A percentile compares a stretch with the other conserved stretches of the same genome.
These are phyloP conservation scores for Trichoderma aggressivum DNA, from an alignment of 2,329 filamentous ascomycete genomes.

Conservation along the genomic window DNA sequence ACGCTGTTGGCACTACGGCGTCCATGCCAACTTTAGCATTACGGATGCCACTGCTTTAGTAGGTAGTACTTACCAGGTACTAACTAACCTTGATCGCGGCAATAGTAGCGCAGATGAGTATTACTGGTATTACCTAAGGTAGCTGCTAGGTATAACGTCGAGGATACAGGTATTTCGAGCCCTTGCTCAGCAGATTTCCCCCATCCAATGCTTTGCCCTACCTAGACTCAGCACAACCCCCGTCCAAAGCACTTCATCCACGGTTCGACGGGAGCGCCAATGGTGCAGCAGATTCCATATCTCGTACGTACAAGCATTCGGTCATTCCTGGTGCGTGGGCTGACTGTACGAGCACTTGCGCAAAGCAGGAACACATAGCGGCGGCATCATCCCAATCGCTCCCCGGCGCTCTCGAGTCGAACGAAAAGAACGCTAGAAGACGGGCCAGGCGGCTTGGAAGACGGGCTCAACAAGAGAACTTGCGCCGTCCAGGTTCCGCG, in stretches of 20 bases:
- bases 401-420: not conserved
- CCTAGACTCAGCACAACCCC: not conserved
- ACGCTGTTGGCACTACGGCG: slow-evolving; percentile 3
- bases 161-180: not conserved
- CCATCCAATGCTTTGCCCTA: not conserved
- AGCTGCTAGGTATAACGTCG: not conserved
- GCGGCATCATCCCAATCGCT: not conserved
- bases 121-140: not conserved
- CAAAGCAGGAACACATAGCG: not conserved
- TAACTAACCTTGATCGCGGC: not conserved
- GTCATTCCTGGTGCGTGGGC: not conserved
- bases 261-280: not conserved
- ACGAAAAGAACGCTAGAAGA: slow-evolving; percentile 9
- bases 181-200: not conserved
- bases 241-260: not conserved
- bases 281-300: not conserved
- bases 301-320: not conserved
- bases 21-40: slow-evolving; percentile 8
- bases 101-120: not conserved
- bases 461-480: not conserved
- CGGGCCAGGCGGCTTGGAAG: slow-evolving; percentile 13
- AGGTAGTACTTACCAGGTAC: not conserved
- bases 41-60: not conserved
- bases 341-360: not conserved
- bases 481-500: slow-evolving; percentile 7